Evolutionary conservation across 2,329 filamentous ascomycete species (phyloP), one percentile per base, ranked within the genome.

Genomic region (Trichoderma gracile): DNA sequence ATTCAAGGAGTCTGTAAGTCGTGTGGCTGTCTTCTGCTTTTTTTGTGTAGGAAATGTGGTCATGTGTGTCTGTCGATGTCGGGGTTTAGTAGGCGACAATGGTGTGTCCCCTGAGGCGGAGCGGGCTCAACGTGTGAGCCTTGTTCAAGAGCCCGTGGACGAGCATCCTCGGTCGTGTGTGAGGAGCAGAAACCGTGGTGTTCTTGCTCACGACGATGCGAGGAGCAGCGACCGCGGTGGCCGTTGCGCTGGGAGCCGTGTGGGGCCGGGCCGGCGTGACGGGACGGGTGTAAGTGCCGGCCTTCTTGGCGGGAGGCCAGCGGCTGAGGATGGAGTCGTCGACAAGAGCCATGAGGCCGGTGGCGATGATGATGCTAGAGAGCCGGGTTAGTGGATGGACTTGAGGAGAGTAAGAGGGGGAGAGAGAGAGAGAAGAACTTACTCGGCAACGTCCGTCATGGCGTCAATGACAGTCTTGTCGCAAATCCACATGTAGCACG

Each of bases 401-500:
- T 10, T 21, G 7, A 23, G 30, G 0, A 30, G 5, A 33, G 33
- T 10, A 25, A 25, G 9, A 62, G 15, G 5, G 38, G 42, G n/a
- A 1, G n/a, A 3, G 25, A 54, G 9, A 40, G 9, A 17, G 19
- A 25, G 38, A 33, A n/a, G n/a, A 52, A 81, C 83, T 80, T 86
- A 96, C 92, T 97, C 93, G 67, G 92, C 91, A 72, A 96, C 86
- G 74, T 97, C 93, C 56, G 89, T 90, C 74, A 86, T 80, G 69
- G 85, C 87, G 38, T 84, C 80, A 69, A 95, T 82, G 66, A 95
- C 82, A 17, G 81, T 82, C 66, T 86, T 79, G 75, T 97, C 92
- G 70, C 86, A 91, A 74, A 98, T 92, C 87, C 92, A 93, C 87
- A 98, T 89, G 71, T 91, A 91, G 74, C 90, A 96, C 5, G 92